A percentile compares a stretch with the other conserved stretches of the same genome.
These are phyloP conservation scores for Wickerhamiella azyma DNA, from an alignment of 805 yeast genomes.

Conservation along the genomic window DNA sequence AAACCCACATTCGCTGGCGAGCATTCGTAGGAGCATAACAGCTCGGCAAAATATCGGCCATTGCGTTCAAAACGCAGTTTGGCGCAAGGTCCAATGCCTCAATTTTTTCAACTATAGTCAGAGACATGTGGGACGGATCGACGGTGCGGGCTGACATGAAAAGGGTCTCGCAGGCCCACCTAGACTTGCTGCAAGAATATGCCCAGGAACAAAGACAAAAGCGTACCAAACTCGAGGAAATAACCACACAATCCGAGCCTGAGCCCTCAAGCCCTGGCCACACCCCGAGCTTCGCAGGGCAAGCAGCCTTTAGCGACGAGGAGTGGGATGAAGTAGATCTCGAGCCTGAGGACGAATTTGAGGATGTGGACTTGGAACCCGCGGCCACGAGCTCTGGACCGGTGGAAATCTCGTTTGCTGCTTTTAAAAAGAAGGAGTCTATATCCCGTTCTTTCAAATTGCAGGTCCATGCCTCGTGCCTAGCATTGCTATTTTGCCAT, in stretches of 20 bases:
- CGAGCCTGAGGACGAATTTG: slow-evolving; percentile 8
- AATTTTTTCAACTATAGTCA: slow-evolving; percentile 12
- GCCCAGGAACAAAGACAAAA: neutral
- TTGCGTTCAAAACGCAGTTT: slow-evolving; percentile 19
- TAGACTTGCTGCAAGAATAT: slow-evolving; percentile 4
- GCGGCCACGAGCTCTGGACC: neutral
- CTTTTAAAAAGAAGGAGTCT: neutral
- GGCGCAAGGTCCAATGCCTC: slow-evolving; percentile 16
- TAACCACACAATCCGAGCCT: neutral
- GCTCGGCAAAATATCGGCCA: slow-evolving; percentile 18
- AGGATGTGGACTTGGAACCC: neutral
- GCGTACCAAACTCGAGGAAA: neutral
- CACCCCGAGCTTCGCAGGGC: neutral
- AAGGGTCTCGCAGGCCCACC: neutral
- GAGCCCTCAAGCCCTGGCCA: neutral
- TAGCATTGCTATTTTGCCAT: slow-evolving; percentile 32
- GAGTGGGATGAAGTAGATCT: slow-evolving; percentile 20
- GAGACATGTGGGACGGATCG: slow-evolving; percentile 11
- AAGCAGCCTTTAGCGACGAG: slow-evolving; percentile 12
- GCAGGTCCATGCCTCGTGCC: slow-evolving; percentile 3
- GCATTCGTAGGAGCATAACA: slow-evolving; percentile 16
- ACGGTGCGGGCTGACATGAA: slow-evolving; percentile 2
- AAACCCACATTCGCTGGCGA: slow-evolving; percentile 16
- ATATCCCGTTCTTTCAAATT: slow-evolving; percentile 1
- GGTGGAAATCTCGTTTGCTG: slow-evolving; percentile 1